Conservation (phyloP, 805 yeast genomes). For the Tetrapisispora pingtungensis region DNA sequence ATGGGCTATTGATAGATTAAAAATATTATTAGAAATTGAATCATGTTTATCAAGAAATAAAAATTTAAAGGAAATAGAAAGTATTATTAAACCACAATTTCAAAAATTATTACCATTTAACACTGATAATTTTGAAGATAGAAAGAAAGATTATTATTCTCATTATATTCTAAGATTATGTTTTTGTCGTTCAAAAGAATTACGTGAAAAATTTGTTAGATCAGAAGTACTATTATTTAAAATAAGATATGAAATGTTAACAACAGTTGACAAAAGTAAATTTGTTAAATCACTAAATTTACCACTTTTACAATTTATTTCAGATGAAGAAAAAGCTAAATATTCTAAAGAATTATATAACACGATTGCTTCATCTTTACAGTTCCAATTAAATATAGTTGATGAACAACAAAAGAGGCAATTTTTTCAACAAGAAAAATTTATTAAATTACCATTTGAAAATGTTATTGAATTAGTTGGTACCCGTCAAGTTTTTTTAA, state of each 20-base stretch:
- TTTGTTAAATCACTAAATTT: conserved; percentile 60
- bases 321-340: conserved; percentile 47
- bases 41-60: conserved; percentile 58
- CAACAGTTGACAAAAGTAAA: conserved; percentile 54
- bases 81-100: conserved; percentile 54
- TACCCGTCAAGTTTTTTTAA: conserved; percentile 56
- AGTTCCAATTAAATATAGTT: conserved; percentile 29
- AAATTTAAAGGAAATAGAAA: conserved; percentile 53
- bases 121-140: conserved; percentile 42
- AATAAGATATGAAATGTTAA: conserved; percentile 56
- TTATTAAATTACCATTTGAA: conserved; percentile 82
- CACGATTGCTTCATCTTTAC: conserved; percentile 38
- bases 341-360: conserved; percentile 42
- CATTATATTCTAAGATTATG: conserved; percentile 84
- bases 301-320: conserved; percentile 56
- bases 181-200: conserved; percentile 78
- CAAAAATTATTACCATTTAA: conserved; percentile 49
- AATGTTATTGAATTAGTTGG: conserved; percentile 70
- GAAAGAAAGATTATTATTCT: conserved; percentile 83
- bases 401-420: conserved; percentile 37
- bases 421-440: conserved; percentile 50
- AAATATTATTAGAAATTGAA: conserved; percentile 77
- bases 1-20: conserved; percentile 91
- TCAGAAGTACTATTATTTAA: conserved; percentile 70
- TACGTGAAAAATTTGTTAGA: conserved; percentile 66